Percentiles rank a stretch among this genome's conserved stretches.
These are phyloP conservation scores for Neurospora sp. DNA, from an alignment of 495 filamentous ascomycete species.

Conservation along the genomic window DNA sequence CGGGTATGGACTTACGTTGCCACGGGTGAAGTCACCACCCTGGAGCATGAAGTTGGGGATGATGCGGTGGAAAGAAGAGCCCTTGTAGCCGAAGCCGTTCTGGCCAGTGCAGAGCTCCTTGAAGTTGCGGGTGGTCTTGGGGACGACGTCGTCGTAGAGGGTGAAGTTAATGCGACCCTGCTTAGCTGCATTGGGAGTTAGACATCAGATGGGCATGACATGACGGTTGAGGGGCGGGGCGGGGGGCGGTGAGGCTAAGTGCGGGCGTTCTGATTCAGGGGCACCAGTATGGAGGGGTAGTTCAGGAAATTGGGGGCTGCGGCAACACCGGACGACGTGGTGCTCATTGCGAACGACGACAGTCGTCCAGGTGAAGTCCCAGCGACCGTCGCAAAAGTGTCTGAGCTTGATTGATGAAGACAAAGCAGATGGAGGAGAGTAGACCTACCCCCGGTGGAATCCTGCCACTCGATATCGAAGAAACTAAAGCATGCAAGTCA, in stretches of 20 bases:
- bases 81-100: conserved; percentile 77
- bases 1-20: conserved; percentile 55
- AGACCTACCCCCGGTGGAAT: conserved; percentile 53
- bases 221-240: background rate
- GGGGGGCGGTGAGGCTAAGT: background rate
- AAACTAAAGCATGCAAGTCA: conserved; percentile 15
- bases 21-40: conserved; percentile 97
- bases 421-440: conserved; percentile 5
- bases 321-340: background rate
- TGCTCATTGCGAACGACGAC: background rate
- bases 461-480: conserved; percentile 49
- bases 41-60: conserved; percentile 98
- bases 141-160: conserved; percentile 79
- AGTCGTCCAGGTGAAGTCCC: background rate
- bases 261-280: background rate
- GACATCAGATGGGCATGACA: conserved; percentile 1
- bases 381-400: background rate
- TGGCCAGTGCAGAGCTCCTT: conserved; percentile 84
- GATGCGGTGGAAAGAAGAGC: conserved; percentile 86
- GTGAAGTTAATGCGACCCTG: conserved; percentile 86
- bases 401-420: conserved; percentile 4
- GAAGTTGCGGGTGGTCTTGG: conserved; percentile 93
- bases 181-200: conserved; percentile 37
- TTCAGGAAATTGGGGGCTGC: background rate
- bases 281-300: background rate